Evolutionary conservation across 345 rosid species (phyloP), one percentile per base, ranked within the genome.

Genomic region (Cardiospermum halicacabum): DNA sequence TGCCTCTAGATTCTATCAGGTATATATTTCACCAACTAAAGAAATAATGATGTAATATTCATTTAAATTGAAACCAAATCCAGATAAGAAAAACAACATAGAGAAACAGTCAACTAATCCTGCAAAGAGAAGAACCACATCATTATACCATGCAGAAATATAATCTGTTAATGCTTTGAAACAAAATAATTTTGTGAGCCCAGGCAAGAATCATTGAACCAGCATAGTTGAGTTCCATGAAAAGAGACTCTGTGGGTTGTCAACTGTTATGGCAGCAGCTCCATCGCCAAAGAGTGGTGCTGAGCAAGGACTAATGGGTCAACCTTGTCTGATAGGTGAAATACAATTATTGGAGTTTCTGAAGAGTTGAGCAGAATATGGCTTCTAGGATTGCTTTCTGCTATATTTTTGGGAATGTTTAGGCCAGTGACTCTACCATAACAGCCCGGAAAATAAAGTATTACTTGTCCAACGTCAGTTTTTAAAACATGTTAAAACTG

Each of bases 241-340:
- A 87, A 62, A 97, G 96, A 54, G 80, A 69, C 71, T 94, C 99
- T 31, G 22, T 53, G 99, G 96, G 27, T 85, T 72, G 0, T 96
- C 96, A 1, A 94, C 50, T 25, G 91, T 78, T 28, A 71, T 89
- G 2, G 97, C 96, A 0, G 92, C 97, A 10, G 95, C 97, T 2
- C 99, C 99, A 22, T 94, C 99, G 1, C 95, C 99, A n/a, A 94
- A 94, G 50, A 94, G 86, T 37, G 99, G 96, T 7, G 94, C 97
- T 31, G 96, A 96, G 0, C 91, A 97, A 7, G 91, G 83, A 65
- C 89, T 91, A 26, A 91, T 87, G 27, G 96, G 99, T 65, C 96
- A 91, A 81, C 80, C 58, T 76, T 85, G 83, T 82, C 89, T 3
- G 95, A 96, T 2, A 97, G 99, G 2, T 89, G 86, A 62, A 89